Evolutionary conservation across 768 basidiomycete genomes (phyloP).

Genomic region (Asterophora lycoperdoides): DNA sequence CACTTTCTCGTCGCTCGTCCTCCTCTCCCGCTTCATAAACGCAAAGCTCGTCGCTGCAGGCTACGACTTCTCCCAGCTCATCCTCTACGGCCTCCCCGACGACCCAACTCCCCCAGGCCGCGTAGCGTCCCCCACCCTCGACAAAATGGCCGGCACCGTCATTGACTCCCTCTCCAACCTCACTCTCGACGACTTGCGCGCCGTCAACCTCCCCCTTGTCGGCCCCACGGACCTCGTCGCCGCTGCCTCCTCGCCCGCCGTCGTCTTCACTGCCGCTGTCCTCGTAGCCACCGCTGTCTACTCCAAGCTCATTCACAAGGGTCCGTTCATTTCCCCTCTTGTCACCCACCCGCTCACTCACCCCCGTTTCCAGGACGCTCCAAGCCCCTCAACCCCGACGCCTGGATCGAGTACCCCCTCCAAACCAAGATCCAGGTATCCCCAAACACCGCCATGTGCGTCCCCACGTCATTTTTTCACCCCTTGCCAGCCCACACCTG

Average conservation of each 20-base stretch:
- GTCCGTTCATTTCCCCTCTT: conserved; percentile 23
- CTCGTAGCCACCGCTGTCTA: conserved; percentile 49
- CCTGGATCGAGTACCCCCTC: conserved; percentile 83
- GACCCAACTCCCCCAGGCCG: conserved; percentile 11
- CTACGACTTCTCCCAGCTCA: conserved; percentile 54
- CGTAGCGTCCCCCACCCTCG: conserved; percentile 15
- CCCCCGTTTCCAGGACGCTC: conserved; percentile 40
- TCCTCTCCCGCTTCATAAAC: conserved; percentile 38
- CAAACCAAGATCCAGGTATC: conserved; percentile 79
- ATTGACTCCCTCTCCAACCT: conserved; percentile 20
- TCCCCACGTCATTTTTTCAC: conserved; percentile 6
- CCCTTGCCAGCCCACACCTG: neutral
- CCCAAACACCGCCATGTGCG: conserved; percentile 93
- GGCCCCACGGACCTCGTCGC: conserved; percentile 37
- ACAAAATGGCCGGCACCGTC: conserved; percentile 15
- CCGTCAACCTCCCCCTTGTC: conserved; percentile 32
- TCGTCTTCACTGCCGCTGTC: conserved; percentile 50
- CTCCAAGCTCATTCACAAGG: conserved; percentile 44
- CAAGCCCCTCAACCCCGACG: conserved; percentile 67
- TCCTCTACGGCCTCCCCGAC: conserved; percentile 56
- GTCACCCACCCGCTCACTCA: conserved; percentile 14
- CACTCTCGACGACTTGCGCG: conserved; percentile 24
- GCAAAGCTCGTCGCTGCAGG: conserved; percentile 46
- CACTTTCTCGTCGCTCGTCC: conserved; percentile 45
- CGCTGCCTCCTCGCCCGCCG: conserved; percentile 38